These are phyloP conservation scores for Gyromitra esculenta DNA, from an alignment of 2,329 filamentous ascomycete species.

Conservation along the genomic window DNA sequence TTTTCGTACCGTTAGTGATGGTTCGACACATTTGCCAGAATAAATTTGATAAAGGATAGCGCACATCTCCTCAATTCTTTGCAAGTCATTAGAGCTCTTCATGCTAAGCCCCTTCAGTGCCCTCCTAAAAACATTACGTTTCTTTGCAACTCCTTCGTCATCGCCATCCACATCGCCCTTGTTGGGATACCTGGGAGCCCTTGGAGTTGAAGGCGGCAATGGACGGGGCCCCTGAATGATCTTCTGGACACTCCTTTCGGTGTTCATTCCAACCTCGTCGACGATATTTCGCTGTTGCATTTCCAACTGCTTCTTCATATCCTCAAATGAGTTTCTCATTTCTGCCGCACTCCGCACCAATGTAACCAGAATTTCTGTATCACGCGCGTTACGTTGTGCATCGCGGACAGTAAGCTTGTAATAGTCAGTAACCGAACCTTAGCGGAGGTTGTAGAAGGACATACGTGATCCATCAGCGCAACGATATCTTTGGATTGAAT, in stretches of 20 bases:
- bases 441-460: constrained; percentile 58
- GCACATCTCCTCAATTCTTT: constrained; percentile 84
- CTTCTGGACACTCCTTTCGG: constrained; percentile 83
- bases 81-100: constrained; percentile 86
- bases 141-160: constrained; percentile 71
- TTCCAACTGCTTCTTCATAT: constrained; percentile 90
- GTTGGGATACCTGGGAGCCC: constrained; percentile 62
- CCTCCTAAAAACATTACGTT: constrained; percentile 90
- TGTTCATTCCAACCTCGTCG: constrained; percentile 84
- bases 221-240: constrained; percentile 87
- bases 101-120: constrained; percentile 90
- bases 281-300: constrained; percentile 91
- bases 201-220: constrained; percentile 73
- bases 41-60: constrained; percentile 57
- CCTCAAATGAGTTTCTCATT: constrained; percentile 95
- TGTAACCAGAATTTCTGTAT: constrained; percentile 95
- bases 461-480: constrained; percentile 92
- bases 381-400: constrained; percentile 92
- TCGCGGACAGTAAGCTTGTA: constrained; percentile 87
- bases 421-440: constrained; percentile 58
- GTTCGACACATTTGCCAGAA: constrained; percentile 2
- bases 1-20: constrained; percentile 54
- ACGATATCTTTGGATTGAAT: constrained; percentile 98
- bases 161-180: constrained; percentile 65
- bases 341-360: constrained; percentile 93